phyloP scores from a whole-genome alignment of 306 rosid species.

The Trifolium fragiferum region DNA sequence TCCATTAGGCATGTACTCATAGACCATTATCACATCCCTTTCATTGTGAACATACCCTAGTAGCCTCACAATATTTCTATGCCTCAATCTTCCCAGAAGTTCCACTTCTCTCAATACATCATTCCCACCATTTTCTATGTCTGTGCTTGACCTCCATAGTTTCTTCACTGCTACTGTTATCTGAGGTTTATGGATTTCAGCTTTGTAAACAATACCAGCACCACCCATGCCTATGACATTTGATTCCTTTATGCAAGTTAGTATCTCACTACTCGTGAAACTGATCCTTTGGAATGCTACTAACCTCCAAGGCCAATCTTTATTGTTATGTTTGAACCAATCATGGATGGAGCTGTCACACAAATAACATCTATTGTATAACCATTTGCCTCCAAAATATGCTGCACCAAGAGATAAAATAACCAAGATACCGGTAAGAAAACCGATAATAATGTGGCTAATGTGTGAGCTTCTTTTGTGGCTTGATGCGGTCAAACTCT shows the following conservation, averaged over 20 bases:
- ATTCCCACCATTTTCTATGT: slow-evolving; percentile 64
- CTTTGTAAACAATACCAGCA: slow-evolving; percentile 88
- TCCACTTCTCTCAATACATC: slow-evolving; percentile 76
- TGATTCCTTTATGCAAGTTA: slow-evolving; percentile 68
- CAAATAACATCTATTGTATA: slow-evolving; percentile 60
- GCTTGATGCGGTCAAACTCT: slow-evolving; percentile 37
- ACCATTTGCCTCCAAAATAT: slow-evolving; percentile 57
- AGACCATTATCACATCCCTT: slow-evolving; percentile 73
- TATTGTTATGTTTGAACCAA: slow-evolving; percentile 58
- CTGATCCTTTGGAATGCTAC: slow-evolving; percentile 88
- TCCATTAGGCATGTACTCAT: slow-evolving; percentile 85
- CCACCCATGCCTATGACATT: slow-evolving; percentile 87
- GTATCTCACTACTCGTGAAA: slow-evolving; percentile 77
- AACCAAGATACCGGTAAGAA: slow-evolving; percentile 58
- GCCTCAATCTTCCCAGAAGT: slow-evolving; percentile 84
- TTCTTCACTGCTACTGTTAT: slow-evolving; percentile 81
- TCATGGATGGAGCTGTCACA: slow-evolving; percentile 60
- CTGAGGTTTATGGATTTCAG: slow-evolving; percentile 69
- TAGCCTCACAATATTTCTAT: slow-evolving; percentile 79
- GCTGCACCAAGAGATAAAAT: slow-evolving; percentile 56
- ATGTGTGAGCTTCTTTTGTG: slow-evolving; percentile 46
- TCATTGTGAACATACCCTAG: slow-evolving; percentile 87
- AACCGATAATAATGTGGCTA: slow-evolving; percentile 57
- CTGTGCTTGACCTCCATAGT: slow-evolving; percentile 68
- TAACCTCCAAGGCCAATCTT: slow-evolving; percentile 90